Evolutionary conservation across 1,284 basidiomycete species (phyloP), one percentile per base, ranked within the genome.

Genomic region (Fomitiporia mediterranea): DNA sequence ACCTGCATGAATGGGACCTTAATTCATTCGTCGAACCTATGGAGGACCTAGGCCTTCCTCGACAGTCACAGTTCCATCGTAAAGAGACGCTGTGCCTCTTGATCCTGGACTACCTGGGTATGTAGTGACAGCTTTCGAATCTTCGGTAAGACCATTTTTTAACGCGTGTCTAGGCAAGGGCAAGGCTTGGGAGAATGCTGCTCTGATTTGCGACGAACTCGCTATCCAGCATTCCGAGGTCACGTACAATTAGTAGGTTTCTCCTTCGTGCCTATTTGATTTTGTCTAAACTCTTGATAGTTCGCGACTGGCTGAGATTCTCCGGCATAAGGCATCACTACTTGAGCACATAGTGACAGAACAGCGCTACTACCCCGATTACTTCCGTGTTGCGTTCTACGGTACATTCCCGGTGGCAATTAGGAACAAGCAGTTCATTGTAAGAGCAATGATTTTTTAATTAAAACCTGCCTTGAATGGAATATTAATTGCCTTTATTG

Each of bases 181-280:
- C 1, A 94, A 96, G 66, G 94, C 96, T 3, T 98, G 94, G 83
- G 96, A 99, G 71, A 89, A 83, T 54, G 94, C 94, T 1, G 84
- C 97, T 51, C 90, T 93, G 59, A 89, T 98, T 54, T 97, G 93
- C 73, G 91, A 91, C 71, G 94, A 96, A 64, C 74, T 97, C 9
- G 86, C 86, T 9, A 79, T 77, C 59, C 91, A 96, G 65, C 94
- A 97, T 70, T 80, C 88, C 7, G 84, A 84, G 66, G 78, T 90
- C 34, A 94, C 93, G 1, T 97, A 91, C 73, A 90, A 95, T 68
- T 94, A 97, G 89, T 91, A 72, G 30, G 85, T 69, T 30, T n/a
- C 55, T 47, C 4, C 35, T 56, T 35, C n/a, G 17, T 47, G 38
- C 19, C 59, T 19, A 55, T 55, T 61, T 55, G 58, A 6, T 48